A percentile compares a stretch with the other conserved stretches of the same genome.
Evolutionary conservation across 1,284 basidiomycete genomes (phyloP).

Genomic region (Irpex sp.): DNA sequence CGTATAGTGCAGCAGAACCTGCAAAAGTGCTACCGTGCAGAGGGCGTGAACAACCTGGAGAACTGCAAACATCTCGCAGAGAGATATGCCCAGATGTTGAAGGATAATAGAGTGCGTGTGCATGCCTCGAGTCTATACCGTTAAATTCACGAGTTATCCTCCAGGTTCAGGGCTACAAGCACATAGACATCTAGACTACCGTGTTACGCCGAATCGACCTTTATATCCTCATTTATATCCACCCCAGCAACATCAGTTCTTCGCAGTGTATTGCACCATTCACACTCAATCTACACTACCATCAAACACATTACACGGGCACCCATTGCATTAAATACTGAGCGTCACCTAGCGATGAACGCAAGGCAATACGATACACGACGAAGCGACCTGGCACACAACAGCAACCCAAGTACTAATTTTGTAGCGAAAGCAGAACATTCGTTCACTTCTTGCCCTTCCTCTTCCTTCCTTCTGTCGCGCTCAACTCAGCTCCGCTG

Average conservation of each 20-base stretch:
- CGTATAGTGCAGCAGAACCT: constrained; percentile 89
- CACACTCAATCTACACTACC: neutral
- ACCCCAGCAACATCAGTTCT: neutral
- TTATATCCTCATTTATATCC: neutral
- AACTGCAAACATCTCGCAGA: constrained; percentile 87
- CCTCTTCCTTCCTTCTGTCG: constrained; percentile 53
- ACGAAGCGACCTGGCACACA: neutral
- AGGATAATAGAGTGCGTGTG: constrained; percentile 78
- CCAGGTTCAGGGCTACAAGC: constrained; percentile 37
- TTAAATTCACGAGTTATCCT: neutral
- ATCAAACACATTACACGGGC: neutral
- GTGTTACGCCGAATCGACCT: neutral
- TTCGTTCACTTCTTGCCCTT: constrained; percentile 55
- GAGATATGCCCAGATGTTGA: constrained; percentile 80
- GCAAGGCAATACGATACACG: neutral
- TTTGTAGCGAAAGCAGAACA: neutral
- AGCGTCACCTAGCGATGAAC: neutral
- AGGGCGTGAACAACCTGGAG: constrained; percentile 91
- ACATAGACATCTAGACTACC: constrained; percentile 30
- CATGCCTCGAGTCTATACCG: neutral
- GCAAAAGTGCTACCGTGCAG: constrained; percentile 86
- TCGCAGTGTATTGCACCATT: neutral
- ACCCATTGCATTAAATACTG: neutral
- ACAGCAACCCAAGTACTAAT: neutral
- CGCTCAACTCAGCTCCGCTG: constrained; percentile 57